Evolutionary conservation across 306 rosid genomes (phyloP), one percentile per base, ranked within the genome.

Genomic region (Quercus variabilis): DNA sequence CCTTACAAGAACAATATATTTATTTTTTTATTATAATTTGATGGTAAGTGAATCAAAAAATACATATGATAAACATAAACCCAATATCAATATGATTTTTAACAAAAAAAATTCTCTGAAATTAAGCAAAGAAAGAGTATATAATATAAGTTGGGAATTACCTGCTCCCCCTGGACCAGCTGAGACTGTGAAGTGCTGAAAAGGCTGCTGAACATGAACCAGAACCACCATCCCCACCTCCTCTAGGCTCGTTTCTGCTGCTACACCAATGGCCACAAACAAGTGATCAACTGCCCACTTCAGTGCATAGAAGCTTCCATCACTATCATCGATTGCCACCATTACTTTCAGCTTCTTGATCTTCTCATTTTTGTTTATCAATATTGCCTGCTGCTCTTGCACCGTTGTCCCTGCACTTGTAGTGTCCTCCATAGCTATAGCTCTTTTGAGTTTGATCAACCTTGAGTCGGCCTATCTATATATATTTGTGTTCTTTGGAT

Each of bases 321-420:
- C 93, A 55, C 94, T 92, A 74, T 89, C 92, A 43, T 92, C 97
- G 14, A 92, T 41, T 1, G 91, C 94, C 62, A 92, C 93, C 94
- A 92, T 88, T 76, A 82, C 92, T 78, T 78, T 88, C 88, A 76
- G 86, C 74, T 9, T 64, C 78, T 69, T 81, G 80, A 60, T 79
- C 52, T 23, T 46, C 76, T 38, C 46, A 17, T 2, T 30, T 35
- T 30, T 64, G 18, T 64, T 18, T 21, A 33, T 67, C 71, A 19
- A 67, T 14, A 46, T 49, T 49, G 54, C 15, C 54, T 12, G 25
- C 76, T 8, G 81, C 54, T n/a, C 62, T n/a, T 3, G 4, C 49
- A 3, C n/a, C 41, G 1, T 65, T 75, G 75, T 31, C 38, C 83
- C 79, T 8, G 19, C 62, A 0, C 21, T 33, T 49, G 3, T 25